A percentile compares a stretch with the other conserved stretches of the same genome.
Conservation (phyloP, 352 stramenopile species). For the Globisporangium uncinulatum region DNA sequence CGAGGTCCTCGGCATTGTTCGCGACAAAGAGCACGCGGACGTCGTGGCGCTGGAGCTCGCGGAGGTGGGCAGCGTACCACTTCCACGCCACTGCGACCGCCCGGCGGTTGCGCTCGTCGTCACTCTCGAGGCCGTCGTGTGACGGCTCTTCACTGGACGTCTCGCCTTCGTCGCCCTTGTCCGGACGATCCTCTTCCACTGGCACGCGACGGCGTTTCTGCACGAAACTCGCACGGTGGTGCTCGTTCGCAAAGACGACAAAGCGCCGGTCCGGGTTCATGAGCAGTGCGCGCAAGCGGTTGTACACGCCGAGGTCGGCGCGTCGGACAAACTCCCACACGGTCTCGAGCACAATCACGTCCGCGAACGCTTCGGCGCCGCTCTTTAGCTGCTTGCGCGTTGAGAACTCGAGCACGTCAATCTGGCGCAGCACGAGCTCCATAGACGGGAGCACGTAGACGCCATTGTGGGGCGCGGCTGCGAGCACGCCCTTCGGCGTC, state of each 20-base stretch:
- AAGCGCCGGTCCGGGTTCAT: constrained; percentile 80
- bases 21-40: constrained; percentile 55
- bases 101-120: constrained; percentile 83
- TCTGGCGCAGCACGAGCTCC: constrained; percentile 87
- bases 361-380: constrained; percentile 47
- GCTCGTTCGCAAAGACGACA: constrained; percentile 92
- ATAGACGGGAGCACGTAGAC: constrained; percentile 86
- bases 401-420: constrained; percentile 87
- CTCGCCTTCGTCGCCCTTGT: constrained; percentile 18
- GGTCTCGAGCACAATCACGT: constrained; percentile 90
- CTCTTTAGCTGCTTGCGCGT: constrained; percentile 41
- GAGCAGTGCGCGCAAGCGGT: constrained; percentile 82
- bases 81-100: constrained; percentile 73
- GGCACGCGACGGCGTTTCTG: constrained; percentile 41
- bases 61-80: constrained; percentile 69
- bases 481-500: constrained; percentile 58
- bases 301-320: constrained; percentile 87
- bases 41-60: constrained; percentile 40
- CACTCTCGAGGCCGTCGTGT: constrained; percentile 34
- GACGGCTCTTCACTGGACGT: constrained; percentile 7
- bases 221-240: constrained; percentile 79
- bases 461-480: constrained; percentile 32
- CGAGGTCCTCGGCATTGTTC: constrained; percentile 58
- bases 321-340: constrained; percentile 88
- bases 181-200: constrained; percentile 13